phyloP scores from a whole-genome alignment of 257 asterid genomes.

The Salvia rosmarinus region DNA sequence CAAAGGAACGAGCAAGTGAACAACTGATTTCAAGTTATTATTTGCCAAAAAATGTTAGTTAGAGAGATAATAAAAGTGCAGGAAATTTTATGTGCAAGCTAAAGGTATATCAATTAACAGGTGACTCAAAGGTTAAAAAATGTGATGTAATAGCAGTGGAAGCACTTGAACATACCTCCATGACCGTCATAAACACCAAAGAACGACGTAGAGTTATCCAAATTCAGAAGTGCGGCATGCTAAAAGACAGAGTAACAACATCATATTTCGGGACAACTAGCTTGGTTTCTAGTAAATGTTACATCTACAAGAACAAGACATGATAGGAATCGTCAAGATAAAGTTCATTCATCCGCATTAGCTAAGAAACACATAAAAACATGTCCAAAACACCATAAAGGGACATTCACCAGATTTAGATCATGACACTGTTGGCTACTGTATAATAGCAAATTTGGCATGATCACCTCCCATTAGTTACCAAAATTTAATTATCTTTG shows the following conservation, averaged over 20 bases:
- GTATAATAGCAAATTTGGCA: not conserved
- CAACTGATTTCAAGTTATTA: slow-evolving; percentile 2
- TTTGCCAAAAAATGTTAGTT: slow-evolving; percentile 12
- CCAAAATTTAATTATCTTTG: not conserved
- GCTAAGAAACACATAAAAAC: not conserved
- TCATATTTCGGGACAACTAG: slow-evolving; percentile 28
- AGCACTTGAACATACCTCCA: slow-evolving; percentile 68
- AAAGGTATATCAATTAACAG: not conserved
- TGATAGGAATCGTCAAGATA: slow-evolving; percentile 2
- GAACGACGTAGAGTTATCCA: slow-evolving; percentile 81
- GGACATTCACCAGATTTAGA: not conserved
- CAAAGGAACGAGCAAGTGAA: slow-evolving; percentile 28
- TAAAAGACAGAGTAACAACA: slow-evolving; percentile 40
- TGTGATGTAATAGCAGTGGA: not conserved
- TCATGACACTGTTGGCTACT: not conserved
- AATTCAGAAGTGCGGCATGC: slow-evolving; percentile 86
- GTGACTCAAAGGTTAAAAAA: not conserved
- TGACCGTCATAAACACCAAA: slow-evolving; percentile 99
- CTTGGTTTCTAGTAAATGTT: slow-evolving; percentile 16
- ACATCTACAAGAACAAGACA: slow-evolving; percentile 32
- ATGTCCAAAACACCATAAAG: not conserved
- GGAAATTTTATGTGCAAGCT: not conserved
- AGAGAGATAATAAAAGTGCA: not conserved
- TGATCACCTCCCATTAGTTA: not conserved
- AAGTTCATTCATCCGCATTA: not conserved